phyloP scores from a whole-genome alignment of 306 rosid genomes.

The Gastrolobium villosum region DNA sequence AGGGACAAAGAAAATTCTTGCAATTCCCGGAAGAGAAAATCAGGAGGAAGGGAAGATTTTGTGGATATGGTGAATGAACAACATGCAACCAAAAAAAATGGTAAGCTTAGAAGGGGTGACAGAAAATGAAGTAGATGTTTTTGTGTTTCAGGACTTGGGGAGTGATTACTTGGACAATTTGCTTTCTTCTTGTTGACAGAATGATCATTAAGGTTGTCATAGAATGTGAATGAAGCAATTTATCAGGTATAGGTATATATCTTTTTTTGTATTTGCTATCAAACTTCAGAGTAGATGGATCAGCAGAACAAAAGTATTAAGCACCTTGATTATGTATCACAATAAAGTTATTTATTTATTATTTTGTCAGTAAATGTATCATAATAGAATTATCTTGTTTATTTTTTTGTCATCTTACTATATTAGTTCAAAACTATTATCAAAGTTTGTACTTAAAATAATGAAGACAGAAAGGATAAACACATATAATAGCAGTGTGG shows the following conservation, averaged over 20 bases:
- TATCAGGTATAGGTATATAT: neutral
- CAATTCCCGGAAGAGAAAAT: constrained; percentile 42
- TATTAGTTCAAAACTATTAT: neutral
- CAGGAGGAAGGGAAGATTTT: constrained; percentile 51
- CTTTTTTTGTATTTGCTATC: neutral
- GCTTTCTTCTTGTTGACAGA: constrained; percentile 60
- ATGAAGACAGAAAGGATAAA: too few species aligned
- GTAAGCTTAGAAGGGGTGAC: constrained; percentile 38
- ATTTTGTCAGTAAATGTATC: neutral
- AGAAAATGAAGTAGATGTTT: constrained; percentile 54
- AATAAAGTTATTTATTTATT: too few species aligned
- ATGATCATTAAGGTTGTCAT: neutral
- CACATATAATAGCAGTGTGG: too few species aligned
- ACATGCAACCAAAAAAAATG: constrained; percentile 51
- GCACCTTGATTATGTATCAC: neutral
- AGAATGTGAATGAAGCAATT: neutral
- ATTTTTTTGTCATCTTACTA: neutral
- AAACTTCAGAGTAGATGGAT: neutral
- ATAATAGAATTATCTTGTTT: neutral
- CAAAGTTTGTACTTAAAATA: neutral
- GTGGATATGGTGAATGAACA: constrained; percentile 40
- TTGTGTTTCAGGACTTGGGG: constrained; percentile 77
- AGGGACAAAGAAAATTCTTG: constrained; percentile 11
- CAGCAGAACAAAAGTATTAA: neutral
- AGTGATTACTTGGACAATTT: constrained; percentile 71